These are phyloP conservation scores for Ricinus communis DNA, from an alignment of 345 rosid genomes.

Conservation along the genomic window DNA sequence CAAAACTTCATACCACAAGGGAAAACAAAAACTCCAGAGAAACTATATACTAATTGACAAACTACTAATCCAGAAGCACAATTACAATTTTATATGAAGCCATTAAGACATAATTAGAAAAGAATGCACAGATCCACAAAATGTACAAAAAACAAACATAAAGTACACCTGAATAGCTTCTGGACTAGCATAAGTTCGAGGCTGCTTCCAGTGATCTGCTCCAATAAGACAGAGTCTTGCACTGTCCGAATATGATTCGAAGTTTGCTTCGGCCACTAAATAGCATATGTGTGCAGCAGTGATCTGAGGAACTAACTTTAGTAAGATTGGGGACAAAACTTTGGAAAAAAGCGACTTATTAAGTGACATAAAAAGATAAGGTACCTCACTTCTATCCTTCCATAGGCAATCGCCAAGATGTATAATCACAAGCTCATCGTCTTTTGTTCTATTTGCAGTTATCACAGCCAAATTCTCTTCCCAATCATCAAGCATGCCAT, in stretches of 20 bases:
- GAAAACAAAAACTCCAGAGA: not conserved
- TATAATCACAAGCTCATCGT: conserved; percentile 89
- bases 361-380: conserved; percentile 18
- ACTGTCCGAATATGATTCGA: conserved; percentile 75
- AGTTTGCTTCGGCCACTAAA: conserved; percentile 76
- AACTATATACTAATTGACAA: not conserved
- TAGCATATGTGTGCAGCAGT: conserved; percentile 83
- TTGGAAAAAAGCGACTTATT: conserved; percentile 11
- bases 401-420: conserved; percentile 98
- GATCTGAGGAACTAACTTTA: conserved; percentile 44
- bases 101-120: too few relatives aligned
- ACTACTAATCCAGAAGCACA: not conserved
- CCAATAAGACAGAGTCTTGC: conserved; percentile 80
- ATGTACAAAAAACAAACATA: not conserved
- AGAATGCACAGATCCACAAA: not conserved
- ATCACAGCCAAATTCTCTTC: conserved; percentile 96
- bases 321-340: conserved; percentile 29
- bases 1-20: not conserved
- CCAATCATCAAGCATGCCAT: conserved; percentile 96
- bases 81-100: not conserved
- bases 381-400: conserved; percentile 98
- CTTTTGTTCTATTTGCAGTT: conserved; percentile 94
- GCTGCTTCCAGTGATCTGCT: conserved; percentile 81
- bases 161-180: conserved; percentile 74
- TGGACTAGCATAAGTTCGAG: conserved; percentile 78